Evolutionary conservation across 306 rosid genomes (phyloP), one percentile per base, ranked within the genome.

Genomic region (Delonix regia): DNA sequence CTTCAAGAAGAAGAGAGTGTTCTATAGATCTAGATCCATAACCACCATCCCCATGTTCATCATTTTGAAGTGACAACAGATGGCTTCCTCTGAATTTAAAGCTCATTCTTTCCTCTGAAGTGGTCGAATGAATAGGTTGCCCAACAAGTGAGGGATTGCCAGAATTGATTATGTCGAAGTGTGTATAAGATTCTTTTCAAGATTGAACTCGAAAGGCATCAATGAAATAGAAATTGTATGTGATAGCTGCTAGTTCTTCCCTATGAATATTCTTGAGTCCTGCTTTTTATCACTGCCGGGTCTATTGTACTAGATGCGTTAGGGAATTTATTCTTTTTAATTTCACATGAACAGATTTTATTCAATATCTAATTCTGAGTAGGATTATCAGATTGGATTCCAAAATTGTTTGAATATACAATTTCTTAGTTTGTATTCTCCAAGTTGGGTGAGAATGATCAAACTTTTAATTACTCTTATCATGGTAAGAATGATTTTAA

Each of bases 31-130:
- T 18, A 92, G 86, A 81, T 82, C 85, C 39, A 84, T 85, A 77
- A 80, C 86, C 63, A 89, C 96, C 0, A 47, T 88, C n/a, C 99
- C 99, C 22, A 85, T 87, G 85, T 93, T 85, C 86, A 38, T 83
- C 42, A 74, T 89, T 67, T 42, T 83, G 28, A 81, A 81, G 30
- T 60, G 49, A 69, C 18, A 25, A 71, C 9, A 42, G 47, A 73
- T 9, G 27, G 49, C 65, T 72, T 78, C 73, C 36, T 19, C 44
- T 79, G 62, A 7, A 68, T 69, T 53, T 51, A 14, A 82, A 19
- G 78, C 19, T 41, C 22, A 8, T 22, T 34, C 78, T 38, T 84
- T 28, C 52, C 51, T n/a, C n/a, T n/a, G n/a, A 12, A 66, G 18
- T 21, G 52, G 52, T n/a, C n/a, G n/a, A n/a, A n/a, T 61, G 68